Conservation (phyloP, 371 early-diverging fungal species). For the Amoeboradix gromovi region DNA sequence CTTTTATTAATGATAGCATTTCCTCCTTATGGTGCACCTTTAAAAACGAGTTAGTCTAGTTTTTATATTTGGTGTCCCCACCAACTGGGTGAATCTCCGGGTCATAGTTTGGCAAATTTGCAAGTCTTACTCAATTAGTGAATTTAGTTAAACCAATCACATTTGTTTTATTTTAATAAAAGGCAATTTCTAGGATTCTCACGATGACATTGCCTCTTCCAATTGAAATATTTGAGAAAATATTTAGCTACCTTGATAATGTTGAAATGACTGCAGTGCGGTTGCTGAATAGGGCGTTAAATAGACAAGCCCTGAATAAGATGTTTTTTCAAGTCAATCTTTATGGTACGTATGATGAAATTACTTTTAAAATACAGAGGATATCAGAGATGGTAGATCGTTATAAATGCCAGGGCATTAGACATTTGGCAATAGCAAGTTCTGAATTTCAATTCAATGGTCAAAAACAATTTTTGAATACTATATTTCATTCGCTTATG, state of each 20-base stretch:
- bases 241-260: not conserved
- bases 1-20: no score
- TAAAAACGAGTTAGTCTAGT: no score
- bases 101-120: no score
- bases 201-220: not conserved
- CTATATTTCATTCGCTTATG: not conserved
- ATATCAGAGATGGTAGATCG: not conserved
- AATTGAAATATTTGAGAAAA: not conserved
- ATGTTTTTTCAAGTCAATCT: not conserved
- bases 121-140: no score
- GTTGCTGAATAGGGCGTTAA: not conserved
- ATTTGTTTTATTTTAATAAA: not conserved
- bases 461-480: not conserved
- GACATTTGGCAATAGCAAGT: not conserved
- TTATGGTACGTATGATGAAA: not conserved
- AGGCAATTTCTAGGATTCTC: not conserved
- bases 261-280: not conserved
- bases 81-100: no score
- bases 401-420: not conserved
- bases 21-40: no score
- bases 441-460: not conserved
- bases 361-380: not conserved
- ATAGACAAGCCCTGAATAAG: not conserved
- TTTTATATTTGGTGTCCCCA: no score
- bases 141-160: no score